Conservation (phyloP, 2,329 filamentous ascomycete genomes). For the Colletotrichum phormii region DNA sequence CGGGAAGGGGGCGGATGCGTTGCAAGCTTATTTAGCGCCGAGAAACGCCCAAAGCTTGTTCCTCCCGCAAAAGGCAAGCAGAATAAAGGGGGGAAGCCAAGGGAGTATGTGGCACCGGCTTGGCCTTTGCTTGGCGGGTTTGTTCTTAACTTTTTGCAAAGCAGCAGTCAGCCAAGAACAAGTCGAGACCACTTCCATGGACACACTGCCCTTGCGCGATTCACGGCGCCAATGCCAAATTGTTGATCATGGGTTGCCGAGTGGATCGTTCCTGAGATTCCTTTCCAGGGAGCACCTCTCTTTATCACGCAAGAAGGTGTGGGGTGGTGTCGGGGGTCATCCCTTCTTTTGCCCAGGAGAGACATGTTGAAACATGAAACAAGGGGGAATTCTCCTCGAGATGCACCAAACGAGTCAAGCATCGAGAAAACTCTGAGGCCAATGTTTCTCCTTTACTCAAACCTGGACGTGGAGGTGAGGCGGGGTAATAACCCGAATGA, state of each 20-base stretch:
- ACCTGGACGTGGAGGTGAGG: not conserved
- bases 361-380: slow-evolving; percentile 13
- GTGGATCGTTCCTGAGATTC: not conserved
- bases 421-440: not conserved
- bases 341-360: not conserved
- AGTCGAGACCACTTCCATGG: not conserved
- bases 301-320: not conserved
- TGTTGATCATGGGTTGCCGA: not conserved
- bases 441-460: too few relatives aligned
- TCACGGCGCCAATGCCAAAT: not conserved
- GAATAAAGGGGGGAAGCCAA: not conserved
- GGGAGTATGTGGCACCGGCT: not conserved
- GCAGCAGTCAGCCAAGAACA: too few relatives aligned
- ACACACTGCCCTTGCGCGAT: not conserved
- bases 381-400: not conserved
- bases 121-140: not conserved
- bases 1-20: not conserved
- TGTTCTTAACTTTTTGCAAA: not conserved
- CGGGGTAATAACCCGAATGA: not conserved
- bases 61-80: too few relatives aligned
- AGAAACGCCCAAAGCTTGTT: not conserved
- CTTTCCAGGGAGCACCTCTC: not conserved
- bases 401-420: not conserved
- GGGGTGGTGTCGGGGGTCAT: not conserved
- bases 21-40: not conserved